Base-by-base conservation (phyloP, 108 stramenopile genomes). In the Aureococcus anophagefferens region DNA sequence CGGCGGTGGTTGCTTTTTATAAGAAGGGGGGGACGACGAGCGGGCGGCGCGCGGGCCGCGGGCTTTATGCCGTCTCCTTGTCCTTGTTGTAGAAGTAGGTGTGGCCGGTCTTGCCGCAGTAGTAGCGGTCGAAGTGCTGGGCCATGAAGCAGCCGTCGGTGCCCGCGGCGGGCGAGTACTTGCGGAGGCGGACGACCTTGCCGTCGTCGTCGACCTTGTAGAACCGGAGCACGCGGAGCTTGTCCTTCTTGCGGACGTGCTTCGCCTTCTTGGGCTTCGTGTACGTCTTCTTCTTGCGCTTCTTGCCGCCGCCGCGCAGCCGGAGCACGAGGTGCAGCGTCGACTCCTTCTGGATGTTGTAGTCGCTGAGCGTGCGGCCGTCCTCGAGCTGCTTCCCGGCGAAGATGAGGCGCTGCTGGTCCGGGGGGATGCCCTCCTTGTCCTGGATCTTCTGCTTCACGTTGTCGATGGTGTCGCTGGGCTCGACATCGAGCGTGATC, bases 261-360 rank as follows among this genome's bases (percentile, higher is more conserved):
- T 97, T 96, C 65, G 84, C 84, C 95, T 98, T 98, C 96, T 99
- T 99, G 79, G 98, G 98, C 89, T 96, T 96, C 89, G 94, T 94
- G 91, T 91, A 99, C 63, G 89, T 89, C 91, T 94, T 94, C 86
- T 94, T 94, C 86, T 94, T 94, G 78, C 93, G 88, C 90, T 94
- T 94, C 90, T 94, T 94, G 73, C 91, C 93, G 74, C 95, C 94
- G 68, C 94, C 94, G 65, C 91, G 84, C 62, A 96, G 85, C 71
- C 92, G 89, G 46, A 96, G 87, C 28, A 96, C 91, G 72, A 96
- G 76, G 77, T 93, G 91, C 65, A 96, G 86, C 33, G 94, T 94
- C 63, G 93, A 90, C 81, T 95, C 96, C 88, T 94, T 94, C 82
- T 96, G 94, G 81, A 98, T 95, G 88, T 94, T 95, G 94, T 95